These are phyloP conservation scores for Trametes versicolor DNA, from an alignment of 1,284 basidiomycete species.

Conservation along the genomic window DNA sequence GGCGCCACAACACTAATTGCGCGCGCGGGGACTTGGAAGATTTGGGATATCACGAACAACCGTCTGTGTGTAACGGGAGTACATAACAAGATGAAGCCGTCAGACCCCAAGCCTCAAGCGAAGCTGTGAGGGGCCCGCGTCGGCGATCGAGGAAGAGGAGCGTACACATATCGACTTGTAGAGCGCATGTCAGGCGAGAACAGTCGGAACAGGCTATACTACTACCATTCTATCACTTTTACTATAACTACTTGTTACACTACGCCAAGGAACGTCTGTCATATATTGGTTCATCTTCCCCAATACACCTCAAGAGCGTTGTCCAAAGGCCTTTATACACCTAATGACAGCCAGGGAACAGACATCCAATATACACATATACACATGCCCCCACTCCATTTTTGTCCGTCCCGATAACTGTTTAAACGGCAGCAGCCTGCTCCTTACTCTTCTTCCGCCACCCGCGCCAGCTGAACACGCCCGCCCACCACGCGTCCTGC, in stretches of 20 bases:
- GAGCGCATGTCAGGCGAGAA: not conserved
- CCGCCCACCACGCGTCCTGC: conserved; percentile 27
- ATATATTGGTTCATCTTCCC: not conserved
- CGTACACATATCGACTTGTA: no score
- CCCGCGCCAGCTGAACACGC: conserved; percentile 17
- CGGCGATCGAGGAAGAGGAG: not conserved
- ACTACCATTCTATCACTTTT: conserved; percentile 8
- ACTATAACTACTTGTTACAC: conserved; percentile 11
- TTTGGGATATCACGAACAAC: conserved; percentile 49
- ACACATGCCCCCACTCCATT: no score
- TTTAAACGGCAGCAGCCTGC: not conserved
- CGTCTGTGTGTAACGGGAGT: conserved; percentile 48
- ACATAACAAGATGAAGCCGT: conserved; percentile 50
- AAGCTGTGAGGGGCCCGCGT: conserved; percentile 2
- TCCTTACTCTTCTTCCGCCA: not conserved
- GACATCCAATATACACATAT: no score
- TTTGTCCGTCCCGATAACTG: no score
- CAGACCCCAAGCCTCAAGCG: conserved; percentile 32
- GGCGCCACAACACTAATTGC: conserved; percentile 1
- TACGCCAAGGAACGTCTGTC: not conserved
- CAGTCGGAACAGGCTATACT: conserved; percentile 11
- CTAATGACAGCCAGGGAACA: no score
- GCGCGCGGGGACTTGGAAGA: conserved; percentile 36
- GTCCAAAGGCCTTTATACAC: no score
- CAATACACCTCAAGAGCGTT: no score